Conservation (phyloP, 768 basidiomycete genomes). For the Royoungia palumana region DNA sequence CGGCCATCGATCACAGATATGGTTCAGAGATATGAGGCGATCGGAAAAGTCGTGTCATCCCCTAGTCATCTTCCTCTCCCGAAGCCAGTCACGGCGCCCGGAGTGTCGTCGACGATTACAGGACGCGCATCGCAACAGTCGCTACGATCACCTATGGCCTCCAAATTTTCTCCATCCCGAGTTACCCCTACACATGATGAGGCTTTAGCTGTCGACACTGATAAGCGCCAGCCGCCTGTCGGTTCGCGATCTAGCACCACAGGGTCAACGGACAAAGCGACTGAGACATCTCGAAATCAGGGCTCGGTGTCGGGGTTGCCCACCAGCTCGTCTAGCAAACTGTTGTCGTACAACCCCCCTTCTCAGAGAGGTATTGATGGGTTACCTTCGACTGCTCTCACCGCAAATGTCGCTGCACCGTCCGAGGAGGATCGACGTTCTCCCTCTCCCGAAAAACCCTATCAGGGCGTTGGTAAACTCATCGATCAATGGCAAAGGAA, state of each 20-base stretch:
- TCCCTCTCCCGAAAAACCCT: slow-evolving; percentile 73
- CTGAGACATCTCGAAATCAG: slow-evolving; percentile 13
- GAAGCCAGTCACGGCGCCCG: slow-evolving; percentile 25
- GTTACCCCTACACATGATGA: slow-evolving; percentile 9
- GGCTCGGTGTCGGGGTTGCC: slow-evolving; percentile 23
- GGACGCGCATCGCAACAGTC: slow-evolving; percentile 23
- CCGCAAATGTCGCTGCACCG: slow-evolving; percentile 10
- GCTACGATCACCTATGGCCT: slow-evolving; percentile 20
- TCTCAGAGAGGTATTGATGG: slow-evolving; percentile 26
- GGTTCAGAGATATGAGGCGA: slow-evolving; percentile 78
- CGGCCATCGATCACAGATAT: slow-evolving; percentile 84
- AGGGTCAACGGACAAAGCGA: slow-evolving; percentile 17
- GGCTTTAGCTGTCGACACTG: slow-evolving; percentile 12
- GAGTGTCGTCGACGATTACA: slow-evolving; percentile 9
- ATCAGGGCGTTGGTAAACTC: slow-evolving; percentile 77
- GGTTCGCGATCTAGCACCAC: slow-evolving; percentile 12
- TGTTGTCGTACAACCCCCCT: slow-evolving; percentile 11
- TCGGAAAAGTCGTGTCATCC: slow-evolving; percentile 35
- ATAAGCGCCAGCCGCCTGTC: slow-evolving; percentile 18
- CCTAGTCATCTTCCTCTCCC: slow-evolving; percentile 30
- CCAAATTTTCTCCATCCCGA: slow-evolving; percentile 27
- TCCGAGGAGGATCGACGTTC: slow-evolving; percentile 39
- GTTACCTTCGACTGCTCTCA: slow-evolving; percentile 12
- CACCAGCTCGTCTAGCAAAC: slow-evolving; percentile 19
- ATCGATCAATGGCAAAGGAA: slow-evolving; percentile 89